These are phyloP conservation scores for Lyophyllum decastes DNA, from an alignment of 768 basidiomycete species.

Conservation along the genomic window DNA sequence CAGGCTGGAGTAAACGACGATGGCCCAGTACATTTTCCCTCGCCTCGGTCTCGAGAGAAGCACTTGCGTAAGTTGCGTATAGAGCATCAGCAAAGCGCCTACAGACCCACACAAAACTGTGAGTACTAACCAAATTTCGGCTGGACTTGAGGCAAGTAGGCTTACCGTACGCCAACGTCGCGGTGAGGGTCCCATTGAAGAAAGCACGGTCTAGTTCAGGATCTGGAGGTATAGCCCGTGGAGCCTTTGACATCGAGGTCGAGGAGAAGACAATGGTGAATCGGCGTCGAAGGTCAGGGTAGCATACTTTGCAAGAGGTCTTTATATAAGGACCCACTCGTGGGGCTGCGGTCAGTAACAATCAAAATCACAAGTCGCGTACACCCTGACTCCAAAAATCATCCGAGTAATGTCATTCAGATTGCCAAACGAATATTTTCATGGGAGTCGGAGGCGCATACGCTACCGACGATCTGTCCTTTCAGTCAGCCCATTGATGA, in stretches of 20 bases:
- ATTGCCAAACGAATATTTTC: too few species aligned
- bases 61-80: slow-evolving; percentile 21
- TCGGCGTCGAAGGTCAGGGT: slow-evolving; percentile 12
- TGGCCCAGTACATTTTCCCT: slow-evolving; percentile 19
- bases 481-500: too few species aligned
- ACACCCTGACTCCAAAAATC: too few species aligned
- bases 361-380: too few species aligned
- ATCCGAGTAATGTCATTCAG: too few species aligned
- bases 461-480: too few species aligned
- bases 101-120: background rate
- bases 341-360: too few species aligned
- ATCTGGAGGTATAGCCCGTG: background rate
- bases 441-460: too few species aligned
- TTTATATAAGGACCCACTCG: background rate
- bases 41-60: slow-evolving; percentile 20
- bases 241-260: slow-evolving; percentile 7
- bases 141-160: background rate
- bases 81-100: slow-evolving; percentile 23
- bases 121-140: background rate
- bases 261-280: background rate
- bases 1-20: slow-evolving; percentile 19
- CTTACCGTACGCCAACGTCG: slow-evolving; percentile 19
- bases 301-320: background rate
- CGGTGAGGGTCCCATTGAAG: slow-evolving; percentile 17
- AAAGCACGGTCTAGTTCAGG: slow-evolving; percentile 9